Evolutionary conservation across 805 yeast genomes (phyloP).

Genomic region (Candida oleophila): DNA sequence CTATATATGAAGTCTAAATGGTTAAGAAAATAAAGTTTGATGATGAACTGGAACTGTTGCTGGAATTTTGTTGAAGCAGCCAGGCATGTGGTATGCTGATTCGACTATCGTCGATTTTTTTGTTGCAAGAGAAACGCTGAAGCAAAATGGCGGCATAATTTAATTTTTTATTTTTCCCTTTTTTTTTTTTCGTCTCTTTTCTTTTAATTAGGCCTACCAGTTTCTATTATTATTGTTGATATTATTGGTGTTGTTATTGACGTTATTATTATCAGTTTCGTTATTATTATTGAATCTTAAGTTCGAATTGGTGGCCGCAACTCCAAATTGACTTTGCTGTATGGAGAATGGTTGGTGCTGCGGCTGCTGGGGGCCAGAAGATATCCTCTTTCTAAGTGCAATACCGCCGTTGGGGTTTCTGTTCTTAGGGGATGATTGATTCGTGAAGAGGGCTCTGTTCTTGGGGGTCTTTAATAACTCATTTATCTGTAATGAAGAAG

Average conservation of each 20-base stretch:
- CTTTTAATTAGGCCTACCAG: not conserved
- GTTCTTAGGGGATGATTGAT: not conserved
- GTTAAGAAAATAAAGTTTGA: too few relatives aligned
- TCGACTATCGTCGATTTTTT: too few relatives aligned
- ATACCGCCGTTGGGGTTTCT: not conserved
- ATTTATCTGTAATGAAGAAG: not conserved
- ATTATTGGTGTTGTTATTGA: too few relatives aligned
- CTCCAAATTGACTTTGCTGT: not conserved
- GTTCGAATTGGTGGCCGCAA: not conserved
- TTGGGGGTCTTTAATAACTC: conserved; percentile 3
- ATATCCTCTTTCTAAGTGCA: not conserved
- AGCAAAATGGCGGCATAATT: too few relatives aligned
- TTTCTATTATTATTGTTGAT: not conserved
- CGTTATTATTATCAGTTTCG: not conserved
- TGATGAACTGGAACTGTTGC: too few relatives aligned
- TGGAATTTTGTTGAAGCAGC: too few relatives aligned
- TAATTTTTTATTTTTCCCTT: too few relatives aligned
- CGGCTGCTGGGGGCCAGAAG: not conserved
- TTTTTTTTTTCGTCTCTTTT: not conserved
- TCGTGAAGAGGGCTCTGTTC: not conserved
- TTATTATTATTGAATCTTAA: not conserved
- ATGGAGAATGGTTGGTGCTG: not conserved
- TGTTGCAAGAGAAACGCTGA: too few relatives aligned
- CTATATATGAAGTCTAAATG: not conserved
- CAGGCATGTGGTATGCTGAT: too few relatives aligned